Evolutionary conservation across 192 early-diverging fungal genomes (phyloP).

Genomic region (Dispira parvispora): DNA sequence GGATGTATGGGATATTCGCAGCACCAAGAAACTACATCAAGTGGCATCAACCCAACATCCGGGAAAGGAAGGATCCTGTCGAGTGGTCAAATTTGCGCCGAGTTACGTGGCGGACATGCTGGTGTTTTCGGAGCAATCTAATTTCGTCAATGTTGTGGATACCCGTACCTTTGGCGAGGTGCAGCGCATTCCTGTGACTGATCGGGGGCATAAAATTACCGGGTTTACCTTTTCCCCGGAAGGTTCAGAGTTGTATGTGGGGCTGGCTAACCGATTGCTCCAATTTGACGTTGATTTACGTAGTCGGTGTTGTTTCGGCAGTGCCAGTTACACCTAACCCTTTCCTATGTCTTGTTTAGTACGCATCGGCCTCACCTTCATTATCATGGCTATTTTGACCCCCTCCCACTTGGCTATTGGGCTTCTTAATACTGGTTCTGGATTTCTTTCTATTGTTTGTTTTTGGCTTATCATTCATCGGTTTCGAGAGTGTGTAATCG

Average conservation of each 20-base stretch:
- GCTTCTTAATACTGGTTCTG: too few species aligned
- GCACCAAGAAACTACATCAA: conserved; percentile 46
- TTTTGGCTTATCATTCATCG: too few species aligned
- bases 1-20: conserved; percentile 74
- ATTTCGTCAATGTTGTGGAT: conserved; percentile 78
- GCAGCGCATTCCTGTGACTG: conserved; percentile 65
- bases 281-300: not conserved
- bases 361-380: too few species aligned
- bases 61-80: conserved; percentile 56
- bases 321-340: not conserved
- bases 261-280: not conserved
- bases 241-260: not conserved
- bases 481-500: too few species aligned
- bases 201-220: conserved; percentile 15
- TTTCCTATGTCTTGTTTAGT: not conserved
- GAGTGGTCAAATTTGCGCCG: conserved; percentile 87
- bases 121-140: conserved; percentile 47
- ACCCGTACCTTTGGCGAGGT: conserved; percentile 68
- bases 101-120: conserved; percentile 79
- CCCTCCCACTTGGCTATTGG: too few species aligned
- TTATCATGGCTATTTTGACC: too few species aligned
- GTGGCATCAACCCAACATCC: conserved; percentile 19
- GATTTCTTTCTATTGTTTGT: too few species aligned
- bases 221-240: conserved; percentile 6
- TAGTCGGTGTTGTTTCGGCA: conserved; percentile 2